These are phyloP conservation scores for Populus alba DNA, from an alignment of 345 rosid species.

Conservation along the genomic window DNA sequence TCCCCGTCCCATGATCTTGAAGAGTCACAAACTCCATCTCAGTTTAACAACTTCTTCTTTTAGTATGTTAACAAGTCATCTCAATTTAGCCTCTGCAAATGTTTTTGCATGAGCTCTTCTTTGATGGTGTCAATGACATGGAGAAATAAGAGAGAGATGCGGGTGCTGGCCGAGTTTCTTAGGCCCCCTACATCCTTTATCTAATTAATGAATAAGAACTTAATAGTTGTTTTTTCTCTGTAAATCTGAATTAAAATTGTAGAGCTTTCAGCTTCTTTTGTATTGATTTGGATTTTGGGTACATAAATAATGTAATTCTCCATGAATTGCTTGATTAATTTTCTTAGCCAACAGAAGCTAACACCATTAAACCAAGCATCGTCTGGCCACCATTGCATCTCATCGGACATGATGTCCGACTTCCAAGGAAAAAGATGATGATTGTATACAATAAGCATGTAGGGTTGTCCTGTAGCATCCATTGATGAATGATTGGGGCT, in stretches of 20 bases:
- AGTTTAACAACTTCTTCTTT: slow-evolving; percentile 68
- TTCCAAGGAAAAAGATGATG: too few relatives aligned
- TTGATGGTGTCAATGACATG: background rate
- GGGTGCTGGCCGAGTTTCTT: background rate
- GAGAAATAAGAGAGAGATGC: background rate
- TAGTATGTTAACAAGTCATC: slow-evolving; percentile 19
- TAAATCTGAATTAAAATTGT: background rate
- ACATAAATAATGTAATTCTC: background rate
- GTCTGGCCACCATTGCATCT: too few relatives aligned
- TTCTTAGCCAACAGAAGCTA: background rate
- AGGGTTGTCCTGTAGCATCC: too few relatives aligned
- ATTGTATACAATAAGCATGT: too few relatives aligned
- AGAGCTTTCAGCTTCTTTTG: background rate
- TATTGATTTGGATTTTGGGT: background rate
- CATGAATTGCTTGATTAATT: background rate
- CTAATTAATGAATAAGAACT: background rate
- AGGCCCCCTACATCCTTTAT: background rate
- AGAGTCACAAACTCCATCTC: slow-evolving; percentile 43
- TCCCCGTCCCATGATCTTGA: slow-evolving; percentile 79
- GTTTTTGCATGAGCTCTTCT: background rate
- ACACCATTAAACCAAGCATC: background rate
- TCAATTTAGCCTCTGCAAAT: background rate
- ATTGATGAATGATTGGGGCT: background rate
- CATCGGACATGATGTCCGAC: too few relatives aligned
- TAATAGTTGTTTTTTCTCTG: background rate